These are phyloP conservation scores for Mycosarcoma mackinlayi DNA, from an alignment of 1,284 basidiomycete genomes.

Conservation along the genomic window DNA sequence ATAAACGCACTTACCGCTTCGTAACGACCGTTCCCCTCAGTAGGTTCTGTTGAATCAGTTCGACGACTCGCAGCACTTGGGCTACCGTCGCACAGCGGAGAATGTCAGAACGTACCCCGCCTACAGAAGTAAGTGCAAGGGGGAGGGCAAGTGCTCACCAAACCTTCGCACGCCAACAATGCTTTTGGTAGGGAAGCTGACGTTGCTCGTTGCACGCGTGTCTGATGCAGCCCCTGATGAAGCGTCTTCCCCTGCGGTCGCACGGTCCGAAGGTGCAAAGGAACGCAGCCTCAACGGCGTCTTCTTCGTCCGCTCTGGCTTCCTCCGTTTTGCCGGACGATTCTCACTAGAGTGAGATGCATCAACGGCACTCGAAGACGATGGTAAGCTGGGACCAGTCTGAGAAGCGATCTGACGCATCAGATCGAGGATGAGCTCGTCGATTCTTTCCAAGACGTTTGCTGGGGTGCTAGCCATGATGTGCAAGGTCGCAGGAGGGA, in stretches of 20 bases:
- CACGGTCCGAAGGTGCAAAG: too few relatives aligned
- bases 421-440: slow-evolving; percentile 18
- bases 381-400: background rate
- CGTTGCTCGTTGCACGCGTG: background rate
- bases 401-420: slow-evolving; percentile 14
- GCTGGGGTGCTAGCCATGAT: background rate
- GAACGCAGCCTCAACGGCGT: background rate
- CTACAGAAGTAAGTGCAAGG: background rate
- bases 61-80: slow-evolving; percentile 42
- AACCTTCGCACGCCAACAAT: slow-evolving; percentile 13
- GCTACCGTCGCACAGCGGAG: too few relatives aligned
- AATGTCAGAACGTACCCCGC: background rate
- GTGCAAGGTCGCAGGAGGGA: background rate
- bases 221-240: background rate
- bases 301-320: background rate
- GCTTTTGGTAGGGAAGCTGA: slow-evolving; percentile 20
- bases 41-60: slow-evolving; percentile 41
- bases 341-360: background rate
- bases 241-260: background rate
- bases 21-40: slow-evolving; percentile 18
- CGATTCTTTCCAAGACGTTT: slow-evolving; percentile 18
- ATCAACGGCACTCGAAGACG: too few relatives aligned
- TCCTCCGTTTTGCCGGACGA: slow-evolving; percentile 9
- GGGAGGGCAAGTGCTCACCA: slow-evolving; percentile 9
- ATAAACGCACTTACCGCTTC: slow-evolving; percentile 40